A percentile compares a stretch with the other conserved stretches of the same genome.
These are phyloP conservation scores for Paramecium octaurelia DNA, from an alignment of 73 alveolate genomes.

Conservation along the genomic window DNA sequence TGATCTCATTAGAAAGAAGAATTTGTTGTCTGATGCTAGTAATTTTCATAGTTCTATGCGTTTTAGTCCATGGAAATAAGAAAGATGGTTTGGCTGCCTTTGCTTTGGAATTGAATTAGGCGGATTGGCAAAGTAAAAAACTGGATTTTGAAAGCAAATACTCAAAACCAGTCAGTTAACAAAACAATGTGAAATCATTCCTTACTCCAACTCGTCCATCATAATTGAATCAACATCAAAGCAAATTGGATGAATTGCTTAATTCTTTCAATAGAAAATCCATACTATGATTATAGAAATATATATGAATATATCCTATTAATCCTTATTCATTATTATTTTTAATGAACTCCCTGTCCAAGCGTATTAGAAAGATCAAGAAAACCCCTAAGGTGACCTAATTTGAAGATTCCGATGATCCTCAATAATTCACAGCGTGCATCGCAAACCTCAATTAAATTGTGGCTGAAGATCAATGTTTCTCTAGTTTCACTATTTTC, in stretches of 20 bases:
- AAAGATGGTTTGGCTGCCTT: neutral
- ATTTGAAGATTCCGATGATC: neutral
- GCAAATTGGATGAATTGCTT: slow-evolving; percentile 8
- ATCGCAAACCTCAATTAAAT: neutral
- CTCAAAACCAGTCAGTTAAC: neutral
- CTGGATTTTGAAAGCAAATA: slow-evolving; percentile 1
- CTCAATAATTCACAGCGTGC: neutral
- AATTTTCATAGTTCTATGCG: neutral
- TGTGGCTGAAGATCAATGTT: slow-evolving; percentile 28
- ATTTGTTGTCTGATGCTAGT: neutral
- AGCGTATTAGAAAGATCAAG: neutral
- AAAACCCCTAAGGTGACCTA: neutral
- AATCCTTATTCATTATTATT: neutral
- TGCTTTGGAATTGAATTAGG: neutral
- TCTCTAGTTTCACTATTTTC: neutral
- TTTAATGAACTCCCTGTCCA: neutral
- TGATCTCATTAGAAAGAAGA: neutral
- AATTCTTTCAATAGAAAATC: slow-evolving; percentile 13
- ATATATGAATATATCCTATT: neutral
- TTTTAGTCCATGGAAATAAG: neutral
- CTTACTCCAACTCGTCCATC: neutral
- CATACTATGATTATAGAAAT: neutral
- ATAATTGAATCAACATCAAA: neutral
- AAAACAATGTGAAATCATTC: neutral
- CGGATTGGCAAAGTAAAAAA: neutral